Percentiles rank a stretch among this genome's conserved stretches.
phyloP scores from a whole-genome alignment of 345 rosid genomes.

The Gossypium herbaceum region DNA sequence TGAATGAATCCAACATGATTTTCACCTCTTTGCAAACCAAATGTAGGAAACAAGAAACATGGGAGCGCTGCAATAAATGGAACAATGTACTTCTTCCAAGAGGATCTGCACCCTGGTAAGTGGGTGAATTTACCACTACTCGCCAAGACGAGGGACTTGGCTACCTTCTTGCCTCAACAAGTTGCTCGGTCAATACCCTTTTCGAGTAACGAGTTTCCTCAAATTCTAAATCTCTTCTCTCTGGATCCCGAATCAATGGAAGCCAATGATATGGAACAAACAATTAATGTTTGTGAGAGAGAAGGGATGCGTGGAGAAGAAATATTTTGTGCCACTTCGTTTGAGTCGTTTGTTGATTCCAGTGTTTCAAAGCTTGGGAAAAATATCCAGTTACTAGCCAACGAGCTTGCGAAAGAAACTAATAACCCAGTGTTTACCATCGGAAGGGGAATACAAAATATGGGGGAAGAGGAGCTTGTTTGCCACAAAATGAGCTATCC shows the following conservation, averaged over 20 bases:
- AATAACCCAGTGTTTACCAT: background rate
- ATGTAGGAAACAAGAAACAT: too few species aligned
- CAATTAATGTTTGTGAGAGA: conserved; percentile 2
- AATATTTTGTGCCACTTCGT: background rate
- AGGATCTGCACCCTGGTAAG: conserved; percentile 54
- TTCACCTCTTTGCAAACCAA: too few species aligned
- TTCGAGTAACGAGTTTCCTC: background rate
- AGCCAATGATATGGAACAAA: background rate
- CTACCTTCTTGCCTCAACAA: conserved; percentile 57
- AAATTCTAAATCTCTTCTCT: background rate
- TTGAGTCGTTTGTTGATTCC: background rate
- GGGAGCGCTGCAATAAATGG: background rate
- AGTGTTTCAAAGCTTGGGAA: background rate
- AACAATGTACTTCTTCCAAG: conserved; percentile 57
- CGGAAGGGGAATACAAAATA: background rate
- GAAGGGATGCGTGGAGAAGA: background rate
- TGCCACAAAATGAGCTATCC: conserved; percentile 11
- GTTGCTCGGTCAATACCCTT: conserved; percentile 34
- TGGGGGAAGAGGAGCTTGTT: conserved; percentile 7
- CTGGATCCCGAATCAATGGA: background rate
- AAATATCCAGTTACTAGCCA: background rate
- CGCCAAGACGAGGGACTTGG: conserved; percentile 24
- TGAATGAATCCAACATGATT: too few species aligned
- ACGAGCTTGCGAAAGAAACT: background rate
- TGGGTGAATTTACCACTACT: conserved; percentile 46